Base-by-base conservation (phyloP, 1,139 yeast species). In the Debaryomyces fabryi region DNA sequence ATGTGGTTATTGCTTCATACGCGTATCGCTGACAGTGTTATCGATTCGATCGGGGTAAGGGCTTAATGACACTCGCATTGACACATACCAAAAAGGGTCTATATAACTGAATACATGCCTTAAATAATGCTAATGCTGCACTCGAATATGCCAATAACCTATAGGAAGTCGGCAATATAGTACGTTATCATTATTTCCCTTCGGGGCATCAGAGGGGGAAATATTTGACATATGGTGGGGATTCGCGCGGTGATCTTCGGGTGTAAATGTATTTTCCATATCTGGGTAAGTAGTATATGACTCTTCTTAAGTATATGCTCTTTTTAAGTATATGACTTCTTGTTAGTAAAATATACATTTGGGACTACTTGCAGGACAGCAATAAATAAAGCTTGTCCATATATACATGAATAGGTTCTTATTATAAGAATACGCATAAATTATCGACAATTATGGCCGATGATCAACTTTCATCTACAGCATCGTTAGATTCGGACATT, bases 401-500 rank as follows among this genome's bases (percentile, higher is more conserved):
- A 27, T 5, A 27, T 27, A 27, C 21, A 39, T 12, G 24, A 27
- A 7, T 25, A 16, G 13, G 6, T 12, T 10, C 30, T 12, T 27
- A 27, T 12, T 27, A 27, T 23, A 37, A 21, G 13, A 10, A 23
- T 12, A 37, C 6, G 23, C 15, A 23, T 18, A 40, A 23, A 12
- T 25, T 7, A 20, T 30, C 36, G 33, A 21, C 8, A 30, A 30
- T 27, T 20, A 40, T 40, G 43, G 27, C 18, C 20, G 20, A 13
- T 18, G 37, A 16, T 13, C 25, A 30, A n/a, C n/a, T 4, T 16
- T 23, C 42, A 20, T 44, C 43, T 15, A 29, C 35, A 12, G n/a
- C 15, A 25, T 35, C 40, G 34, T 42, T 42, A 27, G 45, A 42
- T 24, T 42, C 45, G 10, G 40, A 42, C 9, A 29, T 16, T 24